phyloP scores from a whole-genome alignment of 257 asterid genomes.

The Salvia splendens region DNA sequence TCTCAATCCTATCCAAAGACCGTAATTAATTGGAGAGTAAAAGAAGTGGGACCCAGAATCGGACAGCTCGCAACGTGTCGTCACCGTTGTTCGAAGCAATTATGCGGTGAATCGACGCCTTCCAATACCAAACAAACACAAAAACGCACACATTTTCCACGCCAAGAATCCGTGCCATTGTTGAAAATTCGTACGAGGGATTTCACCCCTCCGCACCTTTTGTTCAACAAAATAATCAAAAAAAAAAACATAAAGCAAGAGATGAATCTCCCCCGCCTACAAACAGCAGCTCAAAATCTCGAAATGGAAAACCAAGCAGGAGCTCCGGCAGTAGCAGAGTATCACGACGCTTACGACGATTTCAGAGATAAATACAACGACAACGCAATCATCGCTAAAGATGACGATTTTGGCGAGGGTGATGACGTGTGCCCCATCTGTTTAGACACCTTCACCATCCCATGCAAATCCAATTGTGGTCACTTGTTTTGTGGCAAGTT shows the following conservation, averaged over 20 bases:
- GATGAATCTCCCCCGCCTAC: neutral
- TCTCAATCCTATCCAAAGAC: neutral
- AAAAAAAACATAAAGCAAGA: neutral
- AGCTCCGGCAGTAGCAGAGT: neutral
- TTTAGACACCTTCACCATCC: conserved; percentile 51
- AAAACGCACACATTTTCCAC: neutral
- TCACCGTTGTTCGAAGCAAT: conserved; percentile 20
- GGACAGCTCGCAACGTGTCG: conserved; percentile 39
- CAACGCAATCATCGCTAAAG: neutral
- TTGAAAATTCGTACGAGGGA: too few species aligned
- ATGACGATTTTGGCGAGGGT: conserved; percentile 27
- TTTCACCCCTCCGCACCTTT: too few species aligned
- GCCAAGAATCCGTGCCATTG: too few species aligned
- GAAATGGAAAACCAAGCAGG: neutral
- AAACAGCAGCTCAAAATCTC: neutral
- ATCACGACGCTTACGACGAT: neutral
- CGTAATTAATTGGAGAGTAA: neutral
- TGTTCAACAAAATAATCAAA: too few species aligned
- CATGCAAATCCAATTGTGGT: conserved; percentile 64
- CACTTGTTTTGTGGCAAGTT: conserved; percentile 66
- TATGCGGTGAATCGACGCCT: conserved; percentile 45
- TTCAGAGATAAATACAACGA: conserved; percentile 11
- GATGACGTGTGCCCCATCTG: conserved; percentile 74
- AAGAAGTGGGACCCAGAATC: neutral
- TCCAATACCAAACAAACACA: conserved; percentile 30